Percentiles rank a stretch among this genome's conserved stretches.
Conservation (phyloP, 495 filamentous ascomycete species). For the Pyrenula massariospora region DNA sequence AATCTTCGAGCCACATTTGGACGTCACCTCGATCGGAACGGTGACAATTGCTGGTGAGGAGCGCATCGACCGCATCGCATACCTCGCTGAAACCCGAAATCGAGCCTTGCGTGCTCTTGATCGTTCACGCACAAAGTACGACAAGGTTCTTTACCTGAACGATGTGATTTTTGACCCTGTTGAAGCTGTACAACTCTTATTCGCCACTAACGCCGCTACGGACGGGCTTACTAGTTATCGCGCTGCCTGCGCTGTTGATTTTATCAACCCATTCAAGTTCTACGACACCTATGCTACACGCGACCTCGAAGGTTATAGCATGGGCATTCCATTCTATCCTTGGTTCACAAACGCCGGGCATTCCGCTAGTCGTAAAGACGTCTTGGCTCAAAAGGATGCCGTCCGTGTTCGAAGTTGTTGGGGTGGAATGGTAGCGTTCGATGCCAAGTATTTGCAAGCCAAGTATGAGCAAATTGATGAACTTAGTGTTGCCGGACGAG, state of each 20-base stretch:
- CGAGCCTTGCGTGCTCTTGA: constrained; percentile 56
- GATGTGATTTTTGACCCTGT: constrained; percentile 62
- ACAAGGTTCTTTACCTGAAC: constrained; percentile 66
- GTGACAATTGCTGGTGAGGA: constrained; percentile 47
- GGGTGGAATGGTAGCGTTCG: constrained; percentile 74
- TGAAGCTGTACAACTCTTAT: constrained; percentile 60
- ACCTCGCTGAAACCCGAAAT: constrained; percentile 68
- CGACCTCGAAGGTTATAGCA: constrained; percentile 58
- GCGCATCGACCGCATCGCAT: constrained; percentile 60
- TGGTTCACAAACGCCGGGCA: constrained; percentile 54
- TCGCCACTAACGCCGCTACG: constrained; percentile 56
- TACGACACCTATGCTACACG: constrained; percentile 76
- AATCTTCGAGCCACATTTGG: constrained; percentile 42
- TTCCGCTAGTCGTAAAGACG: constrained; percentile 44
- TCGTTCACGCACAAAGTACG: constrained; percentile 27
- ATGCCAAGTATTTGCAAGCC: constrained; percentile 50
- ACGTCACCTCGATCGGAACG: constrained; percentile 35
- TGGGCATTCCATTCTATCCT: constrained; percentile 63
- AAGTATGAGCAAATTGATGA: background rate
- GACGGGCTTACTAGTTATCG: constrained; percentile 50
- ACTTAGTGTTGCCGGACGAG: background rate
- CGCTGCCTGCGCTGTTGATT: constrained; percentile 75
- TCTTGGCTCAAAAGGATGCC: constrained; percentile 50
- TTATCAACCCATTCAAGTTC: constrained; percentile 63
- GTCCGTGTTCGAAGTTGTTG: constrained; percentile 70